These are phyloP conservation scores for Globisporangium rhizosaccharum DNA, from an alignment of 352 stramenopile genomes.

Conservation along the genomic window DNA sequence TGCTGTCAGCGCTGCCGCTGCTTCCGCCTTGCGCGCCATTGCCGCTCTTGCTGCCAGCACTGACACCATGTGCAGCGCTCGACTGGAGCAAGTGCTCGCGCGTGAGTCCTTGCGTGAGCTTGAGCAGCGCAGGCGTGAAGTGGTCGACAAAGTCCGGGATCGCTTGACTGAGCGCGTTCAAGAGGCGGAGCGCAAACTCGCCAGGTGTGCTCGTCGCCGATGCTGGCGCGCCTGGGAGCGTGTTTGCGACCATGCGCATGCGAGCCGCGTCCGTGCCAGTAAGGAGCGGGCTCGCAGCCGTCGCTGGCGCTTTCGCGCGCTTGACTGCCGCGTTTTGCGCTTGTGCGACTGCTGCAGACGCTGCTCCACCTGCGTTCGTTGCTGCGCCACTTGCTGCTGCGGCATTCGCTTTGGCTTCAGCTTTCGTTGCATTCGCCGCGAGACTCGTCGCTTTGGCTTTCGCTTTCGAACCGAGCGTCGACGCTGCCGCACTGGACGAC, in stretches of 20 bases:
- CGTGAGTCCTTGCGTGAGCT: conserved; percentile 79
- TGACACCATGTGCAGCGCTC: conserved; percentile 18
- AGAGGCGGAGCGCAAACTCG: conserved; percentile 63
- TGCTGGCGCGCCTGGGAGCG: conserved; percentile 31
- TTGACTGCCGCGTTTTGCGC: conserved; percentile 21
- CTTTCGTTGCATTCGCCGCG: conserved; percentile 4
- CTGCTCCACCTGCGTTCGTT: conserved; percentile 13
- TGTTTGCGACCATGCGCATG: conserved; percentile 45
- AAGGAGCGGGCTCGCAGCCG: background rate
- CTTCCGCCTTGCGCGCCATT: conserved; percentile 6
- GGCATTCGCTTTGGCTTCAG: conserved; percentile 9
- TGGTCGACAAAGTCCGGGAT: conserved; percentile 69
- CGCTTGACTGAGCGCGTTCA: conserved; percentile 53
- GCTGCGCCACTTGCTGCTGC: background rate
- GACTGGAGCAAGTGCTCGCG: conserved; percentile 78
- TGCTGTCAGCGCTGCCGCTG: conserved; percentile 28
- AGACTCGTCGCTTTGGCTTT: conserved; percentile 10
- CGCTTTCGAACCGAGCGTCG: conserved; percentile 9
- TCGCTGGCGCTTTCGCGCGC: conserved; percentile 30
- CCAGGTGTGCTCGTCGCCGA: conserved; percentile 54
- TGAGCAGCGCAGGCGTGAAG: conserved; percentile 72
- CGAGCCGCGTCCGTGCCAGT: conserved; percentile 48
- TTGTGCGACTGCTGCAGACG: conserved; percentile 2
- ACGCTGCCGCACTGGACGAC: background rate
- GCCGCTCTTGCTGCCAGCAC: conserved; percentile 6